Base-by-base conservation (phyloP, 352 stramenopile genomes). In the Phytophthora aleatoria region DNA sequence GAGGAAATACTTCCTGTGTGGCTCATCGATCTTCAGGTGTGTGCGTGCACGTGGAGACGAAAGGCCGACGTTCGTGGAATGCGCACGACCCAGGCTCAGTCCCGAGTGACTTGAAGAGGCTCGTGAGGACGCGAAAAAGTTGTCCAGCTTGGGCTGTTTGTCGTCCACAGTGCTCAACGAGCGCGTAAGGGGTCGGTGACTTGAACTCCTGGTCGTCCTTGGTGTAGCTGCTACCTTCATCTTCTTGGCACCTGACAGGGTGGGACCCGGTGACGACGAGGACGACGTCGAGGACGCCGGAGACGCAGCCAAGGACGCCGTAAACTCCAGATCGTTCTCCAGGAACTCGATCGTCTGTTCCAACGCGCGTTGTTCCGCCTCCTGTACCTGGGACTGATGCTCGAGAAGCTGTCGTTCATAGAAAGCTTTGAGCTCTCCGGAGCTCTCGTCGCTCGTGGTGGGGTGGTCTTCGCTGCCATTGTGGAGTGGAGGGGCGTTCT, bases 321-420 rank as follows among this genome's bases (percentile, higher is more conserved):
- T 65, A 39, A 79, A 83, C 51, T 85, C 76, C 2, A 71, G 65
- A 57, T 87, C 78, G 11, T 79, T 73, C 51, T 83, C 67, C 31
- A 87, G 35, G 39, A 85, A 87, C 35, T 81, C 55, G 52, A 87
- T 82, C 16, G 79, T 87, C 54, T 87, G 71, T 47, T 80, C 62
- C 30, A 87, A 45, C 6, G 76, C 79, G 6, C 56, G 63, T 31
- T 71, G 68, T 35, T 87, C 74, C 24, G 51, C 66, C 15, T 79
- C 54, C 2, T 74, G 33, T 2, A 75, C 57, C n/a, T 77, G 61
- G 6, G 61, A 53, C 27, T 77, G 59, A 42, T 80, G 62, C 35
- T 72, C 50, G 3, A 52, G 56, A 24, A 84, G 50, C 28, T 79
- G 72, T 33, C 73, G 48, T 33, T 87, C 68, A 49, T 85, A 87